phyloP scores from a whole-genome alignment of 2,329 filamentous ascomycete genomes.

The Alternaria postmessia region DNA sequence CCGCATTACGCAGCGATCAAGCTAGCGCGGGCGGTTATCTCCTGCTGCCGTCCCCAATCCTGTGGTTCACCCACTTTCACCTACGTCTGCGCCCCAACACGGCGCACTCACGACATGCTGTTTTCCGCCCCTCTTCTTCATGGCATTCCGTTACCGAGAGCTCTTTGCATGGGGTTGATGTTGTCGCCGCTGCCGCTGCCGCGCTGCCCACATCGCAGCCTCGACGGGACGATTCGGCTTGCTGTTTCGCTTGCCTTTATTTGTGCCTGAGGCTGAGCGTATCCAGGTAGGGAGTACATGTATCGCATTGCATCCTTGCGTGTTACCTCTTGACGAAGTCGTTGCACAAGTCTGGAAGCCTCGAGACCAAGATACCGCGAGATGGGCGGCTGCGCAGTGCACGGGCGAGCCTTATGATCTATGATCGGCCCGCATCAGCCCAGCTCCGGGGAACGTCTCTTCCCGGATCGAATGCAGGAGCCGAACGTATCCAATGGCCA shows the following conservation, averaged over 20 bases:
- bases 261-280: conserved; percentile 21
- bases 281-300: not conserved
- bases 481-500: conserved; percentile 2
- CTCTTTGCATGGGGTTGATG: not conserved
- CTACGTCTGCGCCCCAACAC: conserved; percentile 1
- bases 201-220: not conserved
- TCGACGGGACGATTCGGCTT: not conserved
- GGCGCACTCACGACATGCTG: not conserved
- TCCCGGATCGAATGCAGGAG: conserved; percentile 4
- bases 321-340: conserved; percentile 4
- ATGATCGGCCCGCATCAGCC: conserved; percentile 11
- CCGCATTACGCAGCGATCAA: not conserved
- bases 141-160: not conserved
- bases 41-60: not conserved
- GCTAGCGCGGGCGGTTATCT: not conserved
- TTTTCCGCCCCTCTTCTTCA: not conserved
- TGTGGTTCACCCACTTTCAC: not conserved
- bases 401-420: conserved; percentile 1
- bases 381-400: conserved; percentile 6
- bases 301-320: not conserved
- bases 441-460: conserved; percentile 1
- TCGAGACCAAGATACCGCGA: conserved; percentile 3
- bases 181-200: not conserved
- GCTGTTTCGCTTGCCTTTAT: not conserved
- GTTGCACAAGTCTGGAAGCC: not conserved